Base-by-base conservation (phyloP, 805 yeast species). In the Zygotorulaspora florentina region DNA sequence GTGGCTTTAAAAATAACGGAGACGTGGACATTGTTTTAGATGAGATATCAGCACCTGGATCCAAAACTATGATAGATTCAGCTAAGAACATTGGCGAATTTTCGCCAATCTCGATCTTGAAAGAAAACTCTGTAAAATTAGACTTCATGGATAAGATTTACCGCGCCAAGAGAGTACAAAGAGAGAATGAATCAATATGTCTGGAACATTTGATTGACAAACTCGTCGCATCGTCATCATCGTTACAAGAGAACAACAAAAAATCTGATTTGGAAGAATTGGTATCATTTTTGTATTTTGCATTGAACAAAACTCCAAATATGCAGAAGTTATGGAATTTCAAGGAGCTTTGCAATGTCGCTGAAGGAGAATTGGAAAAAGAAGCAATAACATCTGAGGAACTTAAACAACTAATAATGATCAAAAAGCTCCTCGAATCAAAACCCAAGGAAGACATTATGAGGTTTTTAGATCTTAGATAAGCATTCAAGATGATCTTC, bases 371-470 rank as follows among this genome's bases (percentile, higher is more conserved):
- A 47, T 40, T 63, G 46, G 51, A 48, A 38, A 23, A 41, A n/a
- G 45, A 39, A 27, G 45, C 25, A 20, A 43, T 43, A 20, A 44
- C 42, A 39, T 15, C 39, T 27, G 62, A 66, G 2, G 90, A 84
- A 52, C 34, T 77, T 1, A 58, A 66, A 3, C 81, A 81, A 41
- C 68, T 86, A 23, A 49, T 70, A 30, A 68, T 77, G 18, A 75
- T 89, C 36, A 82, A 79, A 56, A 68, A 71, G 54, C 66, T 90
- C 42, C 74, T 90, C 63, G 74, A 78, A 51, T 49, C 76, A 35
- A 89, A 85, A 62, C 96, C 96, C 1, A 75, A 76, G 53, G 87
- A 80, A 3, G 75, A 77, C 39, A 63, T 89, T 36, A 42, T 87
- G 52, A 64, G 76, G 36, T 84, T 87, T 60, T 70, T 88, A 46